Evolutionary conservation across 2,329 filamentous ascomycete species (phyloP).

Genomic region (Exophiala calicioides): DNA sequence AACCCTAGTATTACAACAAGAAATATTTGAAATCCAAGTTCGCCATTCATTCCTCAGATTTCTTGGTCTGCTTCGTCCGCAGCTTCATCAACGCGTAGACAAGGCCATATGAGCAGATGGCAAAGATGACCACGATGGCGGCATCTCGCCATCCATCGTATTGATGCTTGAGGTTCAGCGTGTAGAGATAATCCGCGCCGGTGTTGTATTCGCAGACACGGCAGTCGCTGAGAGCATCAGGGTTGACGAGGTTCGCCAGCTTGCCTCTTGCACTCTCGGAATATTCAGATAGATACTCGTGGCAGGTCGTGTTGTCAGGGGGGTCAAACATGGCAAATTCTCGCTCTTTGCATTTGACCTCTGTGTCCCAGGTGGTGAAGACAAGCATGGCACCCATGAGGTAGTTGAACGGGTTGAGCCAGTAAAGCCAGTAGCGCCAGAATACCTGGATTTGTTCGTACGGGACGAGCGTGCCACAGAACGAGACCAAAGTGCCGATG

Average conservation of each 20-base stretch:
- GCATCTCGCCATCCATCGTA: conserved; percentile 68
- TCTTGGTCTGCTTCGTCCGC: conserved; percentile 41
- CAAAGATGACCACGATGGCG: conserved; percentile 60
- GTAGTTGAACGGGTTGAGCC: conserved; percentile 63
- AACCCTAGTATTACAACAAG: too few species aligned
- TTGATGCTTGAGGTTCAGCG: conserved; percentile 61
- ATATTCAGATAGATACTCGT: conserved; percentile 56
- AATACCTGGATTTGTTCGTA: conserved; percentile 62
- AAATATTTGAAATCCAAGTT: too few species aligned
- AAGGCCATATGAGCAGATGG: conserved; percentile 54
- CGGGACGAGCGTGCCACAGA: conserved; percentile 75
- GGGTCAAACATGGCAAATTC: conserved; percentile 54
- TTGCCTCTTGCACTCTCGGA: neutral
- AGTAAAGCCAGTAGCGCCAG: conserved; percentile 69
- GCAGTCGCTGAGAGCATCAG: conserved; percentile 58
- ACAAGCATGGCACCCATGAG: conserved; percentile 59
- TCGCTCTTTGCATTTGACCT: conserved; percentile 48
- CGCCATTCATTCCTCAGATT: conserved; percentile 35
- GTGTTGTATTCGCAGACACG: conserved; percentile 61
- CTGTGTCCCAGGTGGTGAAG: conserved; percentile 52
- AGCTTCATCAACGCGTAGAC: conserved; percentile 47
- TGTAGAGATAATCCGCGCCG: conserved; percentile 62
- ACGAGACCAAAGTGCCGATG: conserved; percentile 68
- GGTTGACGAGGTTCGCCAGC: conserved; percentile 56
- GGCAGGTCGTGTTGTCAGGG: conserved; percentile 56